Evolutionary conservation across 169 alveolate species (phyloP), one percentile per base, ranked within the genome.

Genomic region (Plasmodium inui): DNA sequence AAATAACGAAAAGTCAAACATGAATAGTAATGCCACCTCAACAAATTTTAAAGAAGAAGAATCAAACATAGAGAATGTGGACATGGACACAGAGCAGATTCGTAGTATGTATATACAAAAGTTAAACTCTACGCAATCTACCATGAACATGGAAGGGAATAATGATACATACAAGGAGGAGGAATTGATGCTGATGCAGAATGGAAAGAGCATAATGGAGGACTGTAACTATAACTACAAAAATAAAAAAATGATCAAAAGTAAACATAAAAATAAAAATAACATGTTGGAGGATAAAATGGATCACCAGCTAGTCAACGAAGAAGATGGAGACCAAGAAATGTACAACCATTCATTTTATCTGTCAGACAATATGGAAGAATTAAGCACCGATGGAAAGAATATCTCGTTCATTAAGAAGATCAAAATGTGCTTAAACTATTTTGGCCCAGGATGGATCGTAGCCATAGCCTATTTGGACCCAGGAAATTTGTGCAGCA

Each of bases 381-480:
- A 84, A 22, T 9, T 61, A 74, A 19, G 46, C 19, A 19, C 37
- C 34, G 22, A 17, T 34, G 79, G 19, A 26, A 55, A 28, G 12
- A 50, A 50, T 26, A 26, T 67, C 5, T 50, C 91, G 32, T 79
- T 89, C 10, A 22, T 57, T 30, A 55, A 79, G 12, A 89, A 89
- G 67, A 39, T 78, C 39, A 89, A 70, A 89, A 89, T 81, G 90
- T 92, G 82, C 79, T 92, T 94, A 71, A 94, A 78, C 28, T 95
- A 92, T 76, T 84, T 94, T 73, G 97, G 97, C 4, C 97, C 97
- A 0, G 97, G 97, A 22, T 96, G 97, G 97, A 92, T 96, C 7
- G 96, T 96, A 22, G 95, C 97, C 1, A 92, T 96, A 89, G 97
- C 97, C 2, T 96, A 92, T 83, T 86, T 96, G 39, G 97, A 96